Conservation (phyloP, 495 filamentous ascomycete genomes). For the Ramalina intermedia region DNA sequence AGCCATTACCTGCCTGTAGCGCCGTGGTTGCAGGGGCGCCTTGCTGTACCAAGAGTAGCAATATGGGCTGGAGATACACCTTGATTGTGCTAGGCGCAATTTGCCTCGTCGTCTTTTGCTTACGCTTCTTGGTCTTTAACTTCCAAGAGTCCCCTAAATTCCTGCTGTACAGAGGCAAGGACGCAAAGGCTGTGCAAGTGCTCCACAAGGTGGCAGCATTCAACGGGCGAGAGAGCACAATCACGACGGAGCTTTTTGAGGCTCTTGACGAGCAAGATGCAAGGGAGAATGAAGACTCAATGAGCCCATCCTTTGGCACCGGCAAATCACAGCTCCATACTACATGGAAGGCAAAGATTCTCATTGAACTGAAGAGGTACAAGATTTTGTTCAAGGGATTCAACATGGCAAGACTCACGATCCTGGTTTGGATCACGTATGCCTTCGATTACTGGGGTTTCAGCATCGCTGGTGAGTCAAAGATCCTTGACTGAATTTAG, state of each 20-base stretch:
- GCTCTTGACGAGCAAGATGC: constrained; percentile 16
- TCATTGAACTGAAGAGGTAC: constrained; percentile 22
- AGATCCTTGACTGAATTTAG: too few relatives aligned
- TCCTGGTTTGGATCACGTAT: constrained; percentile 30
- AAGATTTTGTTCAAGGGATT: constrained; percentile 23
- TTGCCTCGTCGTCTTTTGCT: constrained; percentile 28
- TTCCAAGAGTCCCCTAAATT: constrained; percentile 35
- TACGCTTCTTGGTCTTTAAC: constrained; percentile 29
- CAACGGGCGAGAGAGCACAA: constrained; percentile 21
- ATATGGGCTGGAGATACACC: constrained; percentile 33
- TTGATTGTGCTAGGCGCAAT: constrained; percentile 27
- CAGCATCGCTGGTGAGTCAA: constrained; percentile 23
- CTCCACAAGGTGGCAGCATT: constrained; percentile 26
- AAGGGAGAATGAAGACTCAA: neutral
- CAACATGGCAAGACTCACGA: constrained; percentile 25
- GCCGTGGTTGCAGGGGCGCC: constrained; percentile 16
- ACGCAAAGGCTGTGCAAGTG: constrained; percentile 27
- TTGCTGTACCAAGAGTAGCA: constrained; percentile 30
- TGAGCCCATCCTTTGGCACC: constrained; percentile 15
- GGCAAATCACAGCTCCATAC: constrained; percentile 16
- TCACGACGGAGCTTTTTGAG: constrained; percentile 23
- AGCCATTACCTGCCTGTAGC: constrained; percentile 22
- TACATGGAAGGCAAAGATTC: constrained; percentile 17
- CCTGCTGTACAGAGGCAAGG: constrained; percentile 26
- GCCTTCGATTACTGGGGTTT: constrained; percentile 29